A percentile compares a stretch with the other conserved stretches of the same genome.
Evolutionary conservation across 257 asterid genomes (phyloP).

Genomic region (Prunella vulgaris): DNA sequence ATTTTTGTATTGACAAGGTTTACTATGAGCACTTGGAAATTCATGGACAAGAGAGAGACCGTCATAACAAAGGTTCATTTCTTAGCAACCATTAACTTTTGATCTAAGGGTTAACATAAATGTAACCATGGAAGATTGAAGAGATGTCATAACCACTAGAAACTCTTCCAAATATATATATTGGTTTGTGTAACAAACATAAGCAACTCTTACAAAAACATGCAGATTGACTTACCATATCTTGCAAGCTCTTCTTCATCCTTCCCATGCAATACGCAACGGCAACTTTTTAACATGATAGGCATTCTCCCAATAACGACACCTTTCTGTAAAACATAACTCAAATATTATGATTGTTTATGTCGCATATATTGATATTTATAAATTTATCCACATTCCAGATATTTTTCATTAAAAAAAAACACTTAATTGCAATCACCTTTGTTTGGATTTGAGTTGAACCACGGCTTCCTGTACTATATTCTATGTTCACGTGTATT

Average conservation of each 20-base stretch:
- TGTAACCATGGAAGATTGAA: not conserved
- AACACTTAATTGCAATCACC: conserved; percentile 29
- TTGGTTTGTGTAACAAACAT: not conserved
- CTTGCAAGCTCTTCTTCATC: conserved; percentile 90
- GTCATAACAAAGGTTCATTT: not conserved
- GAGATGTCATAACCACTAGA: not conserved
- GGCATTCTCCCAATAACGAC: conserved; percentile 82
- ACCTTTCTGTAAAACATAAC: conserved; percentile 36
- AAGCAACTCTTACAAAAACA: conserved; percentile 12
- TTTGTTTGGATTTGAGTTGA: not conserved
- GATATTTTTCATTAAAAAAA: conserved; percentile 1
- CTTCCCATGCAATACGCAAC: conserved; percentile 65
- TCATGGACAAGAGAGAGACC: not conserved
- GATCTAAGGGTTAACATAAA: not conserved
- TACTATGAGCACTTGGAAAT: not conserved
- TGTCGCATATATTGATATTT: not conserved
- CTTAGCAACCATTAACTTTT: not conserved
- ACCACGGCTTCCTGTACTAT: conserved; percentile 38
- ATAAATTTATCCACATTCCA: conserved; percentile 9
- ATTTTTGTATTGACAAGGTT: not conserved
- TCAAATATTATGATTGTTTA: not conserved
- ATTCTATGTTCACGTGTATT: conserved; percentile 51
- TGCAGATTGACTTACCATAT: conserved; percentile 44
- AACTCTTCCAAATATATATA: not conserved
- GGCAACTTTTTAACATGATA: conserved; percentile 77